phyloP scores from a whole-genome alignment of 495 filamentous ascomycete genomes.

The Hypoxylon rickii region DNA sequence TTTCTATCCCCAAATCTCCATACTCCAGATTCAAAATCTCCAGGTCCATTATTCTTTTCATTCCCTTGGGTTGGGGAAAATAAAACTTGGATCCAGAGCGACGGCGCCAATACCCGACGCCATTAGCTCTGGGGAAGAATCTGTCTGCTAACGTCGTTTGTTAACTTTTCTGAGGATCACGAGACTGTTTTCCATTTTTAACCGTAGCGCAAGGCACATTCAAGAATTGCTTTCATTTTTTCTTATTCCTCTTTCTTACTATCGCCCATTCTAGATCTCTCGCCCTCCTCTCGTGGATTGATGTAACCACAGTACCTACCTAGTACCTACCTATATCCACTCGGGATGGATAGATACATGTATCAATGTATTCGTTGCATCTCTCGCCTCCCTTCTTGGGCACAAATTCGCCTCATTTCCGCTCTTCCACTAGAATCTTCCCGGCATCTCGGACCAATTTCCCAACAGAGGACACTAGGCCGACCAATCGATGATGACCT shows the following conservation, averaged over 20 bases:
- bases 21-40: too few relatives aligned
- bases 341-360: too few relatives aligned
- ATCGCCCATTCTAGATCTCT: neutral
- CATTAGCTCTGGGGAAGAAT: constrained; percentile 3
- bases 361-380: too few relatives aligned
- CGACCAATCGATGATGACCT: neutral
- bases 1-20: too few relatives aligned
- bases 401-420: constrained; percentile 1
- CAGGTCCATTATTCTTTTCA: too few relatives aligned
- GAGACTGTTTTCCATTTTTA: neutral
- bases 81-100: constrained; percentile 1
- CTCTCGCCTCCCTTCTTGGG: neutral
- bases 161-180: constrained; percentile 1
- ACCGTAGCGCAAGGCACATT: neutral
- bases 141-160: too few relatives aligned
- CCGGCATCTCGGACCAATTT: neutral
- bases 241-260: neutral
- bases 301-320: too few relatives aligned
- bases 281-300: too few relatives aligned
- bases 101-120: constrained; percentile 1
- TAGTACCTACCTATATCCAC: too few relatives aligned
- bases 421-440: constrained; percentile 1
- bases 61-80: too few relatives aligned
- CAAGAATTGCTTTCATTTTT: neutral
- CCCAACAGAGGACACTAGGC: neutral